Evolutionary conservation across 257 asterid species (phyloP), one percentile per base, ranked within the genome.

Genomic region (Nyctanthes arbortristis): DNA sequence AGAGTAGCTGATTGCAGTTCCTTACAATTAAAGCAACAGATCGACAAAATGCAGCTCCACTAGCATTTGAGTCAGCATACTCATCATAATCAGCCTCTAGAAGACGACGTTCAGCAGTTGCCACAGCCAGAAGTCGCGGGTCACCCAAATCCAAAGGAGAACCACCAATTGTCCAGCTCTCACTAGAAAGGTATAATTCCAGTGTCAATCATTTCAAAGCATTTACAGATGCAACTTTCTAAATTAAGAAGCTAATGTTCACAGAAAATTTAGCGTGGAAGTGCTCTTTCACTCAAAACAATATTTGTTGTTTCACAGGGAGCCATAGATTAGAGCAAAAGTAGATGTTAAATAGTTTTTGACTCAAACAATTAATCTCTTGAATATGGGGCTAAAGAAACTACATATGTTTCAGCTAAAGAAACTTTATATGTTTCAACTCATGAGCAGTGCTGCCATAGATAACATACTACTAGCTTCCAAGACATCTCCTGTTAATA

Each of bases 21-120:
- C 78, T 45, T 77, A 83, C 88, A 40, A 83, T 78, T 68, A 80
- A 73, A 70, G 83, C 85, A 68, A 71, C 83, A 67, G 85, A 80
- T 3, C 88, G 88, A 37, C 75, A 80, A 75, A 83, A 83, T 69
- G 83, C 88, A 66, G 85, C 83, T 69, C 88, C 85, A 63, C 78
- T 83, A 55, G 83, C 79, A 75, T 33, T 80, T 67, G 78, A 71
- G 71, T 75, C 84, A 39, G 77, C 61, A 70, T 79, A 80, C 27
- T 83, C 88, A 64, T 77, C 85, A 77, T 75, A 80, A 16, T 83
- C 81, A 24, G 84, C 68, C 22, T 80, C 88, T 11, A 80, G 73
- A 68, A 83, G 74, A 54, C 66, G 88, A 28, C 70, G 81, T 68
- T 83, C 85, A 5, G 88, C 81, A 3, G 79, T 78, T 8, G 85